Conservation (phyloP, 345 rosid genomes). For the Euphorbia lathyris region DNA sequence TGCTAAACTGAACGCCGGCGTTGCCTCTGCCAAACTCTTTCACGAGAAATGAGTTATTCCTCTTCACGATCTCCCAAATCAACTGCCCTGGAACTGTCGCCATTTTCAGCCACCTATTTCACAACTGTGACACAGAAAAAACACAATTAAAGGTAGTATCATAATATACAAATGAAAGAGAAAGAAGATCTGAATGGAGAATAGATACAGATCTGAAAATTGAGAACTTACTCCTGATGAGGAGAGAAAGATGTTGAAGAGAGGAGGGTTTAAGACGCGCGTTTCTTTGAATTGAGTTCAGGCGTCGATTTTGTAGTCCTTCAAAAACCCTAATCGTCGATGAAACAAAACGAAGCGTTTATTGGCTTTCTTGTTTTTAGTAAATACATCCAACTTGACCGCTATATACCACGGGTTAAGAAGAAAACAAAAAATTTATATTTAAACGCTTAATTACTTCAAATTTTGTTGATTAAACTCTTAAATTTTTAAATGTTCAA, state of each 20-base stretch:
- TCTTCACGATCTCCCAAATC: conserved; percentile 82
- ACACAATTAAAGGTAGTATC: neutral
- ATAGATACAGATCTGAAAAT: too few species aligned
- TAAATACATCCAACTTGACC: too few species aligned
- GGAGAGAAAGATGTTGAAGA: neutral
- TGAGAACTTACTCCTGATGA: neutral
- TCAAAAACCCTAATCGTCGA: neutral
- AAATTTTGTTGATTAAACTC: too few species aligned
- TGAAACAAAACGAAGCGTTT: too few species aligned
- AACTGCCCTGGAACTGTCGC: conserved; percentile 66
- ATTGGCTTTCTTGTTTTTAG: too few species aligned
- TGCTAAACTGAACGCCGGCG: conserved; percentile 18
- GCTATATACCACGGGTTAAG: too few species aligned
- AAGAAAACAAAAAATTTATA: too few species aligned
- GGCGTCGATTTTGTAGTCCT: neutral
- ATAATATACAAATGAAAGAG: neutral
- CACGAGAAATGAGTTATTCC: conserved; percentile 54
- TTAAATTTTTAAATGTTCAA: too few species aligned
- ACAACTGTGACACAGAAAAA: too few species aligned
- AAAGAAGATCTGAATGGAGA: neutral
- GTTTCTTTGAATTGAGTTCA: neutral
- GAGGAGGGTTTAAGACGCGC: too few species aligned
- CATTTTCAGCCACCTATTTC: conserved; percentile 30
- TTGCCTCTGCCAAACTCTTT: conserved; percentile 41
- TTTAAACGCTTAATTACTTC: too few species aligned